Evolutionary conservation across 2,329 filamentous ascomycete species (phyloP).

Genomic region (Trichoderma gracile): DNA sequence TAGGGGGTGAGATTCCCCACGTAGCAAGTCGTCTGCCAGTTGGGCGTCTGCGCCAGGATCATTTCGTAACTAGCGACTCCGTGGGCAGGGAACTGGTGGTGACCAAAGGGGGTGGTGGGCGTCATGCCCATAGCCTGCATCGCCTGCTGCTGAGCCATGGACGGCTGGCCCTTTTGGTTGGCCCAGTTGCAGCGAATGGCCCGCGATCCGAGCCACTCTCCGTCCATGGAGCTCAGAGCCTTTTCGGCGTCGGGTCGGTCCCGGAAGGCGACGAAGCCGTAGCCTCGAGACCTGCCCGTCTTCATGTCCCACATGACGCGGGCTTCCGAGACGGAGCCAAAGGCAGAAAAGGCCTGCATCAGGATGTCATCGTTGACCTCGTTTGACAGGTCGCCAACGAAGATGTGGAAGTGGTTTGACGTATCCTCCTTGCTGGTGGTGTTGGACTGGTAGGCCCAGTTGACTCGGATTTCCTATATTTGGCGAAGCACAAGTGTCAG

Average conservation of each 20-base stretch:
- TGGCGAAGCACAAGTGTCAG: neutral
- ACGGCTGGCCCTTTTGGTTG: conserved; percentile 99
- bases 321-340: conserved; percentile 93
- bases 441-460: conserved; percentile 99
- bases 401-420: conserved; percentile 97
- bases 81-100: conserved; percentile 97
- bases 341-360: conserved; percentile 90
- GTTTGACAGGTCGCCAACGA: conserved; percentile 95
- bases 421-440: conserved; percentile 94
- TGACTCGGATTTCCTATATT: conserved; percentile 89
- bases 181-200: conserved; percentile 99
- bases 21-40: conserved; percentile 98
- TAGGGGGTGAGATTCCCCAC: conserved; percentile 98
- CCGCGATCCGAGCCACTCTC: conserved; percentile 96
- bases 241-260: conserved; percentile 94
- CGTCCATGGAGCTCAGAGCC: conserved; percentile 95
- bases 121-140: conserved; percentile 99
- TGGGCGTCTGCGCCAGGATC: conserved; percentile 90
- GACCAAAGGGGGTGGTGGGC: conserved; percentile 91
- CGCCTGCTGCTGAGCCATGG: conserved; percentile 94
- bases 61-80: conserved; percentile 97
- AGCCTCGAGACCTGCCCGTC: conserved; percentile 93
- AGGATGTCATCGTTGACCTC: conserved; percentile 98
- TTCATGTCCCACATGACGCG: conserved; percentile 99
- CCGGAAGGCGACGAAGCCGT: conserved; percentile 96